Percentiles rank a stretch among this genome's conserved stretches.
Evolutionary conservation across 768 basidiomycete genomes (phyloP).

Genomic region (Rhizopogon roseolus): DNA sequence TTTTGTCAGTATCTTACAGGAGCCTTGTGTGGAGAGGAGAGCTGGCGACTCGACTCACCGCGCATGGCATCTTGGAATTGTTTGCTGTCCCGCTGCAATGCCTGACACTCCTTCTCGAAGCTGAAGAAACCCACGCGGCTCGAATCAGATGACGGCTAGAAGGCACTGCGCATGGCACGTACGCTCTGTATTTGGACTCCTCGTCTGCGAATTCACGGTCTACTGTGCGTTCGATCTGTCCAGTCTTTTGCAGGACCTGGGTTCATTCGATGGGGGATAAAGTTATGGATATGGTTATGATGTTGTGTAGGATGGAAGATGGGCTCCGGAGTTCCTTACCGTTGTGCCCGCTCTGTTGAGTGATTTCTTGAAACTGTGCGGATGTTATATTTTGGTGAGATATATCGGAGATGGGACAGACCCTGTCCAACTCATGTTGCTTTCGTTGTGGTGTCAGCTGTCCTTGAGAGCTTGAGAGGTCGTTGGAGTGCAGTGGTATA

Average conservation of each 20-base stretch:
- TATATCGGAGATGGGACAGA: slow-evolving; percentile 17
- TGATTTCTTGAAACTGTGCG: slow-evolving; percentile 83
- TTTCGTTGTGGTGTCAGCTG: not conserved
- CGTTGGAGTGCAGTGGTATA: not conserved
- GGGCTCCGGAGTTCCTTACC: slow-evolving; percentile 35
- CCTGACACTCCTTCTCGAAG: slow-evolving; percentile 94
- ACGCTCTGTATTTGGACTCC: slow-evolving; percentile 88
- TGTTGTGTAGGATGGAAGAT: slow-evolving; percentile 81
- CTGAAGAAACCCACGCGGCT: slow-evolving; percentile 34
- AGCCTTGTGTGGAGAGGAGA: not conserved
- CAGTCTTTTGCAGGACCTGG: slow-evolving; percentile 95
- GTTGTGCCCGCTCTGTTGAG: slow-evolving; percentile 90
- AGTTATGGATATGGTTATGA: slow-evolving; percentile 21
- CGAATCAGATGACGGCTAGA: not conserved
- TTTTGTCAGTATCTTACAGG: not conserved
- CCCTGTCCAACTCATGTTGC: slow-evolving; percentile 54
- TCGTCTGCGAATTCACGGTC: slow-evolving; percentile 93
- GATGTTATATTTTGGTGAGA: not conserved
- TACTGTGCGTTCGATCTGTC: slow-evolving; percentile 93
- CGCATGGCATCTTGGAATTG: slow-evolving; percentile 93
- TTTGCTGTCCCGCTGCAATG: slow-evolving; percentile 93
- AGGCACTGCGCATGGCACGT: slow-evolving; percentile 26
- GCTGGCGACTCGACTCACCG: slow-evolving; percentile 40
- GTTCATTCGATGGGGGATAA: not conserved
- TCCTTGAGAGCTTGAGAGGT: not conserved